Conservation (phyloP, 208 protist species). For the Acanthamoeba culbertsoni region DNA sequence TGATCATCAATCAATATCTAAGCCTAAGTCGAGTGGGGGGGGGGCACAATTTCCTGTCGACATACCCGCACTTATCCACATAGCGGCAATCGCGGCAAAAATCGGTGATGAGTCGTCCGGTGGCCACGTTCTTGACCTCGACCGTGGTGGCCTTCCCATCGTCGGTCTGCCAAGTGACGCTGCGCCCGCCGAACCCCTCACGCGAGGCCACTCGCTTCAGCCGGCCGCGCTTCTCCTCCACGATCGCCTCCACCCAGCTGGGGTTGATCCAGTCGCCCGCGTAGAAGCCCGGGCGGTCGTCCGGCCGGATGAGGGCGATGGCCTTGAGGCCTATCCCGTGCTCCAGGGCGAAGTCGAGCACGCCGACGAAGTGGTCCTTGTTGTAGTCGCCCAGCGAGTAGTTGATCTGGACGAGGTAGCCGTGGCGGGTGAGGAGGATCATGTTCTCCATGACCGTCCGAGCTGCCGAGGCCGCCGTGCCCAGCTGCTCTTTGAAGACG, state of each 20-base stretch:
- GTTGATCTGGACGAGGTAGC: constrained; percentile 55
- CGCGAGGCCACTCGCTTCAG: not conserved
- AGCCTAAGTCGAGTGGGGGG: not conserved
- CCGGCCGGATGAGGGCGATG: constrained; percentile 34
- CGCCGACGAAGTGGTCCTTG: constrained; percentile 18
- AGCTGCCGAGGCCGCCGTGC: not conserved
- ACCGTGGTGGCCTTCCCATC: not conserved
- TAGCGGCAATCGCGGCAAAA: not conserved
- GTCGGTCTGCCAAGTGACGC: not conserved
- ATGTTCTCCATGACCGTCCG: constrained; percentile 42
- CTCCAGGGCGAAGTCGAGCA: constrained; percentile 19
- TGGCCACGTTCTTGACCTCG: constrained; percentile 54
- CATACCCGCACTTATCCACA: not conserved
- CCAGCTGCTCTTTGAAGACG: constrained; percentile 31
- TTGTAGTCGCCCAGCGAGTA: constrained; percentile 58
- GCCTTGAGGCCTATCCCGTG: constrained; percentile 52
- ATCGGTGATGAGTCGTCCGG: constrained; percentile 29
- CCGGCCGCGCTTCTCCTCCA: not conserved
- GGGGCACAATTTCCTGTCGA: not conserved
- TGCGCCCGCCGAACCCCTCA: constrained; percentile 48
- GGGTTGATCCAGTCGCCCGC: constrained; percentile 35
- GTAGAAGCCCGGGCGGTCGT: constrained; percentile 11
- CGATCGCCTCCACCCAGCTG: not conserved
- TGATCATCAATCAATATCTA: not conserved
- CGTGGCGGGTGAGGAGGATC: constrained; percentile 14